Evolutionary conservation across 2,329 filamentous ascomycete genomes (phyloP).

Genomic region (Aspergillus spinulosporus): DNA sequence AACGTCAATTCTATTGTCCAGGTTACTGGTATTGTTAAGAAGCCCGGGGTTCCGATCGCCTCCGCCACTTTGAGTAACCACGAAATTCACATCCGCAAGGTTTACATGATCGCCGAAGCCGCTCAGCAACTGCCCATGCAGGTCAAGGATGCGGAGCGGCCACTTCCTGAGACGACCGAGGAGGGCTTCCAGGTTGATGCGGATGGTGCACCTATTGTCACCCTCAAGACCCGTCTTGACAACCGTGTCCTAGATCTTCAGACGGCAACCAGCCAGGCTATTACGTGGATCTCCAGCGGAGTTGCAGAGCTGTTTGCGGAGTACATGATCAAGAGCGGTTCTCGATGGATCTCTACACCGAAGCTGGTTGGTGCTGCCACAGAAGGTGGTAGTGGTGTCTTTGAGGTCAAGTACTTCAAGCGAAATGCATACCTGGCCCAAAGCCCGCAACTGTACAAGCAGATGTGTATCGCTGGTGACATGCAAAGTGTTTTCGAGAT

Average conservation of each 20-base stretch:
- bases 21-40: constrained; percentile 77
- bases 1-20: constrained; percentile 79
- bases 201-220: constrained; percentile 66
- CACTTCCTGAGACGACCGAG: constrained; percentile 46
- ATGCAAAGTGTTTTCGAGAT: constrained; percentile 66
- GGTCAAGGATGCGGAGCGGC: constrained; percentile 54
- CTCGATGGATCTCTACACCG: constrained; percentile 84
- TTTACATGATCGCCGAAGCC: constrained; percentile 72
- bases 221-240: constrained; percentile 80
- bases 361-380: constrained; percentile 87
- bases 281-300: constrained; percentile 69
- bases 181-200: constrained; percentile 53
- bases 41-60: constrained; percentile 83
- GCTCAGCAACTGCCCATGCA: constrained; percentile 62
- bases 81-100: constrained; percentile 85
- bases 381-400: constrained; percentile 91
- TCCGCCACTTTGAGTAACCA: constrained; percentile 76
- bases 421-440: constrained; percentile 70
- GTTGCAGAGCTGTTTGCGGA: constrained; percentile 72
- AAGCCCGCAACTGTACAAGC: constrained; percentile 66
- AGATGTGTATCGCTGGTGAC: constrained; percentile 66
- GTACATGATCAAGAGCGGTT: constrained; percentile 73
- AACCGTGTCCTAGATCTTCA: constrained; percentile 93
- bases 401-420: constrained; percentile 86
- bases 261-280: constrained; percentile 85